These are phyloP conservation scores for Butyriboletus loyo DNA, from an alignment of 768 basidiomycete species.

Conservation along the genomic window DNA sequence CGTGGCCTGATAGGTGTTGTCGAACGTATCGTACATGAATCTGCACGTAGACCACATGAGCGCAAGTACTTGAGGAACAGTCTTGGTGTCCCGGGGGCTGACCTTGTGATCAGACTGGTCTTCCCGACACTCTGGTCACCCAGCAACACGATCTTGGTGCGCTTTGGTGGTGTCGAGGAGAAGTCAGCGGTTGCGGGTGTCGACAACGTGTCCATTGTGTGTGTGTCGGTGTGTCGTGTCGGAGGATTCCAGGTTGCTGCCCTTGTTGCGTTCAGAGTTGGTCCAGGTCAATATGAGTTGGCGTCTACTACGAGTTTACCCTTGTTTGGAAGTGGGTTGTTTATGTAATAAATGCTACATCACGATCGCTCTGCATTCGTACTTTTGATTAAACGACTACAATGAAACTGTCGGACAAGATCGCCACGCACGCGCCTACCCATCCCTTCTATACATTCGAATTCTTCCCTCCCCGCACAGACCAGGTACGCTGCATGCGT, in stretches of 20 bases:
- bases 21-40: constrained; percentile 99
- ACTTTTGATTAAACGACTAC: not conserved
- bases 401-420: constrained; percentile 78
- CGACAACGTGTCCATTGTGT: constrained; percentile 48
- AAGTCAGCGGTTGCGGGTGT: constrained; percentile 80
- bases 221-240: not conserved
- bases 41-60: constrained; percentile 38
- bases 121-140: constrained; percentile 99
- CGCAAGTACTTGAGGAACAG: not conserved
- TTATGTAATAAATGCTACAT: constrained; percentile 6
- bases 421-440: constrained; percentile 40
- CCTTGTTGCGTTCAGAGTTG: not conserved
- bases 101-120: constrained; percentile 97
- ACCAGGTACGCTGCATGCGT: constrained; percentile 53
- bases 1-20: constrained; percentile 98
- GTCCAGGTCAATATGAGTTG: constrained; percentile 14
- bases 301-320: constrained; percentile 13
- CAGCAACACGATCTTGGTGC: constrained; percentile 93
- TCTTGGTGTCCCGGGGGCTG: constrained; percentile 24
- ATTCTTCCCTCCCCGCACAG: constrained; percentile 95
- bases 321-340: constrained; percentile 21
- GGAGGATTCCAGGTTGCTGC: not conserved
- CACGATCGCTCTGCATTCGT: not conserved
- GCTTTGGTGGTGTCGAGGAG: constrained; percentile 85
- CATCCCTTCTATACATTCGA: constrained; percentile 91